Evolutionary conservation across 306 rosid species (phyloP), one percentile per base, ranked within the genome.

Genomic region (Fagus crenata): DNA sequence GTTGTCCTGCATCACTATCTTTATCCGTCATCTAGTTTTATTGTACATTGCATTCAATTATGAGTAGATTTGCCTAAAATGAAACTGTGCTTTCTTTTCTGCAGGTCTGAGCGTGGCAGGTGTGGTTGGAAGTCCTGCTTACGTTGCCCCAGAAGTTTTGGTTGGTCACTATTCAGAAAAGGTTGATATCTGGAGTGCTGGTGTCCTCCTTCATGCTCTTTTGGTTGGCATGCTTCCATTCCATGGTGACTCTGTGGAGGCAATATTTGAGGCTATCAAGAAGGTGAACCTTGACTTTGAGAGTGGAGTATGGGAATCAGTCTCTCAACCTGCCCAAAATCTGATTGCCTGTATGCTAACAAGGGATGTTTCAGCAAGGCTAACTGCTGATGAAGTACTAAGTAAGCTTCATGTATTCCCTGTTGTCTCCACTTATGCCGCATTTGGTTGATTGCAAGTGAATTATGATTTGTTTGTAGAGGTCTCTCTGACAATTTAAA

Each of bases 151-250:
- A 5, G 98, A 96, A 83, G 98, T 96, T 78, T 84, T 96, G 84
- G 53, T 60, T 13, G 98, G 97, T 18, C 87, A 84, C 67, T 96
- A 96, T 76, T 84, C 90, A 9, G 96, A 92, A 87, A 92, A 92
- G 89, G 99, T 89, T 71, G 99, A 96, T 85, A 83, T 92, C 79
- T 96, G 99, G 99, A 93, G 99, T 86, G 98, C 98, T 69, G 99
- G 97, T 59, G 97, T 96, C 73, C 97, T 96, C 80, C 84, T 96
- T 73, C 93, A 96, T 41, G 92, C 87, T 8, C 91, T 96, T 75
- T 87, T 96, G 84, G 88, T 85, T 73, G 99, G 98, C 65, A 13
- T 70, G 64, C 97, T 96, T 81, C 99, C 99, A 56, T 96, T 96
- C 69, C 89, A 90, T 67, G 99, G 98, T 8, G 95, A 91, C 79